These are phyloP conservation scores for Cordyceps cateniannulata DNA, from an alignment of 2,329 filamentous ascomycete species.

Conservation along the genomic window DNA sequence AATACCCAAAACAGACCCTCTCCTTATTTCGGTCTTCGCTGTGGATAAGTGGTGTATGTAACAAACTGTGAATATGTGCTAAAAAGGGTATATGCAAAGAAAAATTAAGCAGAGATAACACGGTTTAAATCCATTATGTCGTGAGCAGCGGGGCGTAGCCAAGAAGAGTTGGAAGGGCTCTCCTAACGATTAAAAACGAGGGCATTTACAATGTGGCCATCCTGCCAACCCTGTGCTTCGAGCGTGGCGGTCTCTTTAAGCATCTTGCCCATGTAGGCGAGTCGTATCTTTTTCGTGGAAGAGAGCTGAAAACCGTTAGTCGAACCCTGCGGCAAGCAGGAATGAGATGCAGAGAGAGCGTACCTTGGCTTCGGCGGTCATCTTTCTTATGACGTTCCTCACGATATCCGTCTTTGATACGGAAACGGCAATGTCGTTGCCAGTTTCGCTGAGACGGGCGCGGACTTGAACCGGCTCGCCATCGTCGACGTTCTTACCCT, in stretches of 20 bases:
- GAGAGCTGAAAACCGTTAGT: slow-evolving; percentile 41
- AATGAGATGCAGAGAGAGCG: slow-evolving; percentile 23
- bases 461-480: slow-evolving; percentile 51
- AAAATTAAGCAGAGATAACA: neutral
- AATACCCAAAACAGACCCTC: neutral
- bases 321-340: neutral
- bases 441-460: slow-evolving; percentile 60
- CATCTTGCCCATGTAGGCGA: slow-evolving; percentile 77
- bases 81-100: slow-evolving; percentile 7
- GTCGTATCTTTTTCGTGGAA: slow-evolving; percentile 52
- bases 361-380: slow-evolving; percentile 60
- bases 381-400: slow-evolving; percentile 51
- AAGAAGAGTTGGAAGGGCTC: neutral
- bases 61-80: slow-evolving; percentile 1
- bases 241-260: slow-evolving; percentile 64
- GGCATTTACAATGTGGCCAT: slow-evolving; percentile 70
- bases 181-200: slow-evolving; percentile 52
- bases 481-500: slow-evolving; percentile 51
- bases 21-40: neutral
- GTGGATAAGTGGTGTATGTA: neutral
- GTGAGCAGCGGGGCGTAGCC: neutral
- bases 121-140: slow-evolving; percentile 6
- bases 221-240: slow-evolving; percentile 65
- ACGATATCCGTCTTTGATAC: slow-evolving; percentile 59
- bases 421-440: slow-evolving; percentile 54